phyloP scores from a whole-genome alignment of 768 basidiomycete genomes.

The Hericium erinaceus region DNA sequence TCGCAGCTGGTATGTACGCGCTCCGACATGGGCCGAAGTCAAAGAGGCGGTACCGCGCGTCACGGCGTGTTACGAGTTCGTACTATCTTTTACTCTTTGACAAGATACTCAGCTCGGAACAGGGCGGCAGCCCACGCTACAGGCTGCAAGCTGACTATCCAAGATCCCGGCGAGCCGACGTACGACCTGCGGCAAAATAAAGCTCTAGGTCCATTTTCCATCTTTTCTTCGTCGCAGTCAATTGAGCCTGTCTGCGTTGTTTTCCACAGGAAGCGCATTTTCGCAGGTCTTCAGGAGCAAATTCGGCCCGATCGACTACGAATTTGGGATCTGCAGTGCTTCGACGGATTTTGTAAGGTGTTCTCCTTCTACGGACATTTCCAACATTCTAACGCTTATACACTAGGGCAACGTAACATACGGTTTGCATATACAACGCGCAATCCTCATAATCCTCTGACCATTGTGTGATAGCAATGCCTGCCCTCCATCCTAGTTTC shows the following conservation, averaged over 20 bases:
- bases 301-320: conserved; percentile 54
- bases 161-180: conserved; percentile 21
- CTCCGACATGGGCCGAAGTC: conserved; percentile 55
- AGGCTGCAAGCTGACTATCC: conserved; percentile 44
- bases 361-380: neutral
- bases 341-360: conserved; percentile 76
- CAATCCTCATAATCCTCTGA: neutral
- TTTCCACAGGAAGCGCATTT: conserved; percentile 48
- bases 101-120: neutral
- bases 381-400: neutral
- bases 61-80: conserved; percentile 64
- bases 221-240: neutral
- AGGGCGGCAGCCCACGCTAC: conserved; percentile 66
- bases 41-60: conserved; percentile 50
- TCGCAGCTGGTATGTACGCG: conserved; percentile 57
- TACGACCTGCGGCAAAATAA: conserved; percentile 64
- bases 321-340: conserved; percentile 58
- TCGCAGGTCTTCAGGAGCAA: conserved; percentile 49
- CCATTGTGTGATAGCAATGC: conserved; percentile 32
- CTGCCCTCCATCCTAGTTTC: conserved; percentile 68
- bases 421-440: conserved; percentile 28
- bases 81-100: neutral
- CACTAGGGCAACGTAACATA: conserved; percentile 67
- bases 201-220: conserved; percentile 36
- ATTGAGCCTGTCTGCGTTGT: neutral